phyloP scores from a whole-genome alignment of 768 basidiomycete species.

The Phaffia australis region DNA sequence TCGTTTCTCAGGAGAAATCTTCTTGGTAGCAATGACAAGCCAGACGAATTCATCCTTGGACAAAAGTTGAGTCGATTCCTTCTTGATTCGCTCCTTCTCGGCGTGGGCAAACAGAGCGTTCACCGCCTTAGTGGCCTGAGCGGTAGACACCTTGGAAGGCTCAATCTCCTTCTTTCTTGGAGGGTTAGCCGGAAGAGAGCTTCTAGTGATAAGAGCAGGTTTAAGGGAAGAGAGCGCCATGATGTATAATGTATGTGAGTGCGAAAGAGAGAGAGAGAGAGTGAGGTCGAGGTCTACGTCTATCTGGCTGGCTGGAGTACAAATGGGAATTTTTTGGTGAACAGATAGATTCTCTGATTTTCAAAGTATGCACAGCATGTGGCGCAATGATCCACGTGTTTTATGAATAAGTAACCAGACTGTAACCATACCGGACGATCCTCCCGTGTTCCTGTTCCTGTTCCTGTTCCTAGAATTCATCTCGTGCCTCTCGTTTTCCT shows the following conservation, averaged over 20 bases:
- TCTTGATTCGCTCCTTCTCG: constrained; percentile 51
- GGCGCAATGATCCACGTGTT: not conserved
- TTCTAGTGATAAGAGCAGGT: constrained; percentile 9
- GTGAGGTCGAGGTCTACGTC: not conserved
- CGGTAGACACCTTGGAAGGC: constrained; percentile 18
- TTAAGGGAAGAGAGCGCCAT: not conserved
- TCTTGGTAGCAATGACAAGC: constrained; percentile 79
- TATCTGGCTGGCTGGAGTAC: not conserved
- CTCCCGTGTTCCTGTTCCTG: not conserved
- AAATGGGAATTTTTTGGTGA: too few species aligned
- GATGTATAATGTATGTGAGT: not conserved
- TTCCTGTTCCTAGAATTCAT: not conserved
- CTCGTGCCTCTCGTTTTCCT: not conserved
- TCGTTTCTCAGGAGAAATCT: constrained; percentile 59
- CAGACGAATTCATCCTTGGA: constrained; percentile 76
- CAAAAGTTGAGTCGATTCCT: constrained; percentile 63
- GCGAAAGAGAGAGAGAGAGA: not conserved
- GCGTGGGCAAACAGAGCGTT: constrained; percentile 66
- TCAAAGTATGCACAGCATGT: too few species aligned
- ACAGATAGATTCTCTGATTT: too few species aligned
- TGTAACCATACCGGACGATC: too few species aligned
- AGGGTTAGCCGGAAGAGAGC: not conserved
- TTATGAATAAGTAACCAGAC: too few species aligned
- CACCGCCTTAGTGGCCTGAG: constrained; percentile 68
- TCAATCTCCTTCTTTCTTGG: constrained; percentile 1